Base-by-base conservation (phyloP, 257 asterid genomes). In the Catharanthus roseus region DNA sequence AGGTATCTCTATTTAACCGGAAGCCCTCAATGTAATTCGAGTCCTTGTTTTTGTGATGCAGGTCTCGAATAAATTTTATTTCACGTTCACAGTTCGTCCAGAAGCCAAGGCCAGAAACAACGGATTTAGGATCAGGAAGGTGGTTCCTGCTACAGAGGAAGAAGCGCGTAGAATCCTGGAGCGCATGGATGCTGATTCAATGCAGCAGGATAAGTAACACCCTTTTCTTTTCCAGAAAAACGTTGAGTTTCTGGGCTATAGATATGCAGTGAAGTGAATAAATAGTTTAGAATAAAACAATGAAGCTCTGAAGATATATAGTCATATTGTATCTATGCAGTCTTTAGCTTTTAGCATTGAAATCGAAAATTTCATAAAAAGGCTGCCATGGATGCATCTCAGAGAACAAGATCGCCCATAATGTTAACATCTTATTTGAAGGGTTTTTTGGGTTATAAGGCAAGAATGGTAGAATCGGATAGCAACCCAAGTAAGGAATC, bases 111-210 rank as follows among this genome's bases (percentile, higher is more conserved):
- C 89, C 41, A 61, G 47, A 78, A 89, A 85, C 28, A 82, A 83
- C 50, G 86, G 86, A 19, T 84, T 73, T 51, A 79, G 85, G 82
- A 86, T 93, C 73, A 81, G 96, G 81, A 91, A 93, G 85, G 99
- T 93, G 77, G 97, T 93, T 78, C 99, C 99, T 12, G 95, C 96
- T 60, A 93, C 97, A 1, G 96, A 89, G 85, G 99, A 93, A 82
- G 99, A 93, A 77, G 97, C 99, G 0, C 86, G 83, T 26, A 79
- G 87, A 78, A 85, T 93, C 69, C 68, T 83, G 44, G 95, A 86
- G 63, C 96, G 93, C 73, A 85, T 92, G 86, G 95, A 88, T 71
- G 96, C 96, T 19, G 96, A 87, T 86, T 73, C 83, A 7, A 28
- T 77, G 73, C 80, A 77, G 75, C 18, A 47, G 61, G 42, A 18